Evolutionary conservation across 2,329 filamentous ascomycete genomes (phyloP).

Genomic region (Colletotrichum sp.): DNA sequence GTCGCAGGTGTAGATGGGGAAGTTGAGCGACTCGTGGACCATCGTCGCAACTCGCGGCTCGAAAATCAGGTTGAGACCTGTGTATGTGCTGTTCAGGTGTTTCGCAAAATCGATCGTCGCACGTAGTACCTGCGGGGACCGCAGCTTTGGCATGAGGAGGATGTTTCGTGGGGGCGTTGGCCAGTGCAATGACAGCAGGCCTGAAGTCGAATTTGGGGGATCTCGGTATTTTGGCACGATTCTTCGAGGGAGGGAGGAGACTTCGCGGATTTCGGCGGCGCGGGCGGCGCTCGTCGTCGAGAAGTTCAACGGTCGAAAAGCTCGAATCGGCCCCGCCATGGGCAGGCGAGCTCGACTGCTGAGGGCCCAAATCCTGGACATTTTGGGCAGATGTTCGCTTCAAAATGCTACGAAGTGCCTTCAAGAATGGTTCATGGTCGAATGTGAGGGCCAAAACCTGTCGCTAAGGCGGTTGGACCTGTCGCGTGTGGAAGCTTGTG

Average conservation of each 20-base stretch:
- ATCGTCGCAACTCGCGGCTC: conserved; percentile 77
- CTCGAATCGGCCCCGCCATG: background rate
- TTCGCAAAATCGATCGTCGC: conserved; percentile 64
- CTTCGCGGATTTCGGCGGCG: conserved; percentile 54
- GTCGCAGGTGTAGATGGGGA: conserved; percentile 71
- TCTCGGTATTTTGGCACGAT: conserved; percentile 69
- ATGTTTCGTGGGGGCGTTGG: conserved; percentile 60
- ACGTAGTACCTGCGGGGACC: conserved; percentile 55
- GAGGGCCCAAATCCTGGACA: background rate
- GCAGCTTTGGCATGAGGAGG: conserved; percentile 64
- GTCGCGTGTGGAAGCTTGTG: background rate
- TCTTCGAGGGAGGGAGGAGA: conserved; percentile 56
- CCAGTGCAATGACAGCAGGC: conserved; percentile 60
- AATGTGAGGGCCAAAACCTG: background rate
- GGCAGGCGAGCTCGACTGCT: background rate
- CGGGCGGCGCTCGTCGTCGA: conserved; percentile 28
- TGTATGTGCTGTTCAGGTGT: conserved; percentile 82
- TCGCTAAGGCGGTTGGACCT: background rate
- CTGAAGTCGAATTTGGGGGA: conserved; percentile 52
- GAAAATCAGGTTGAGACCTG: conserved; percentile 80
- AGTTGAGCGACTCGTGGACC: conserved; percentile 73
- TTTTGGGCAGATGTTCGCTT: background rate
- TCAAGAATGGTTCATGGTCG: background rate
- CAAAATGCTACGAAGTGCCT: fast-evolving
- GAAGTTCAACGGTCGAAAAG: background rate